Evolutionary conservation across 176 grass and related monocot species (phyloP).

Genomic region (Saccharum spontaneum): DNA sequence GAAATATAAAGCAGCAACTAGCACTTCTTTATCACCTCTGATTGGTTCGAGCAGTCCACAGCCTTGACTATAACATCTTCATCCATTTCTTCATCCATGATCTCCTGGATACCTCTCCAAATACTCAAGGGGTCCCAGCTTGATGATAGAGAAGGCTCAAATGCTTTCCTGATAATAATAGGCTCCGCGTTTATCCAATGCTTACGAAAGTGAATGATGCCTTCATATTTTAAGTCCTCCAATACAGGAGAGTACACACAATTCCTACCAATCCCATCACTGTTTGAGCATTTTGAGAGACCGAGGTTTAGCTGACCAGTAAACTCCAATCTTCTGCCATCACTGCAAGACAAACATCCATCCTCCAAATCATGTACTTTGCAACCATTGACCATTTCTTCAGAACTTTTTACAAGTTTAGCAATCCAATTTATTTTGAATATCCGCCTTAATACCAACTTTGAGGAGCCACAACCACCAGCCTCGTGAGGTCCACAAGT

Average conservation of each 20-base stretch:
- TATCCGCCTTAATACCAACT: constrained; percentile 87
- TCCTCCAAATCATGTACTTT: constrained; percentile 55
- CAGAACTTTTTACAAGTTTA: constrained; percentile 83
- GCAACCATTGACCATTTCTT: constrained; percentile 94
- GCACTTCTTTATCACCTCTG: constrained; percentile 55
- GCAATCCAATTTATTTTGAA: constrained; percentile 98
- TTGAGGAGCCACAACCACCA: constrained; percentile 81
- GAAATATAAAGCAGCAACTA: constrained; percentile 26
- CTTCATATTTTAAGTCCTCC: constrained; percentile 66
- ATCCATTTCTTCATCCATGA: constrained; percentile 69
- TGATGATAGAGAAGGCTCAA: constrained; percentile 75
- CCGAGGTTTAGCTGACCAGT: constrained; percentile 10
- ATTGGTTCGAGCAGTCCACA: constrained; percentile 67
- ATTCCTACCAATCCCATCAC: constrained; percentile 42
- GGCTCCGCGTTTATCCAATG: constrained; percentile 87
- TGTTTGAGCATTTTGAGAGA: constrained; percentile 45
- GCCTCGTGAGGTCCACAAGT: constrained; percentile 65
- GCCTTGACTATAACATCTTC: constrained; percentile 73
- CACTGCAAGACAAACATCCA: constrained; percentile 39
- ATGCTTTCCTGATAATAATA: constrained; percentile 70
- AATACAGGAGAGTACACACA: constrained; percentile 56
- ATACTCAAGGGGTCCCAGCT: constrained; percentile 89
- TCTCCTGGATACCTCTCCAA: constrained; percentile 85
- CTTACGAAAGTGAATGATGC: constrained; percentile 75
- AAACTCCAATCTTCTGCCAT: constrained; percentile 30